Evolutionary conservation across 2,329 filamentous ascomycete species (phyloP), one percentile per base, ranked within the genome.

Genomic region (Chaetomiaceae sp.): DNA sequence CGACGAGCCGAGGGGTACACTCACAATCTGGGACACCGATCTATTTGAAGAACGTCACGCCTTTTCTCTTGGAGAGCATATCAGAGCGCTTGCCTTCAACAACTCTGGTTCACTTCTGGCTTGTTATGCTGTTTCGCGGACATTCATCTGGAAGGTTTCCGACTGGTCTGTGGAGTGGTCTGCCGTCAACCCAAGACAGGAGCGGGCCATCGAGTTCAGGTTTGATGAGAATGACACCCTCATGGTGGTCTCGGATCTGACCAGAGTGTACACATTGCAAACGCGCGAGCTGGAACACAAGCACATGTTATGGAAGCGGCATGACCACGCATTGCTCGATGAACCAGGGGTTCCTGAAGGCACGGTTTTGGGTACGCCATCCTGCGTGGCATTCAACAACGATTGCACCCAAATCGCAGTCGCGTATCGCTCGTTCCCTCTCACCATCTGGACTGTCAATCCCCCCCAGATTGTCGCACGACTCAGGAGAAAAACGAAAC

Each of bases 391-490:
- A 1, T 50, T 56, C 32, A 57, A 56, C 20, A 27, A 17, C 26
- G 49, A 55, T 7, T 53, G 54, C 19, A 56, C 52, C 1, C 50
- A 53, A 36, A 36, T 58, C 15, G 56, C 54, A 3, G 51, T 58
- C 4, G 47, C 40, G 1, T 55, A 54, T 24, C 19, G 52, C 1
- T 27, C 14, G 6, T 55, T 54, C n/a, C 45, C 56, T 5, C 26
- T 53, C 18, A 40, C 52, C 8, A 47, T 56, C 5, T 58, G 56
- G 56, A 53, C 20, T 35, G 15, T 59, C 2, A 35, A 56, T 24
- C 54, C 56, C 1, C 55, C 55, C 3, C 26, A 49, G 19, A 50
- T 58, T 43, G 33, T 56, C 27, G 51, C 51, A 14, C 56, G 57
- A 22, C 50, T 58, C 33, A 37, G 43, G 24, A 40, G 15, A 17